phyloP scores from a whole-genome alignment of 2,329 filamentous ascomycete genomes.

The Fusarium domesticum region DNA sequence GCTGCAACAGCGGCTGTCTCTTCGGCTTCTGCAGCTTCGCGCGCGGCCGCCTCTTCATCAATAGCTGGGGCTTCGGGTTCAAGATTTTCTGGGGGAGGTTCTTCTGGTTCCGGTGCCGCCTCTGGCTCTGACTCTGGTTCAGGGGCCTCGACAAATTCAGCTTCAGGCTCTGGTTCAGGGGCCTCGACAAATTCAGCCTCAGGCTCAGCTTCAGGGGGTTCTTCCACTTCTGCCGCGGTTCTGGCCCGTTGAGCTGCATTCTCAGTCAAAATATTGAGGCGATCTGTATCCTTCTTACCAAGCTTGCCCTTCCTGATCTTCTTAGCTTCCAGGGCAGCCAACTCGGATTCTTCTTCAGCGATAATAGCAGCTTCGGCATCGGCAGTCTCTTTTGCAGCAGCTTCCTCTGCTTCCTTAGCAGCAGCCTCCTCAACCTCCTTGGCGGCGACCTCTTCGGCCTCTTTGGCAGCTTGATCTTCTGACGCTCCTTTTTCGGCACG shows the following conservation, averaged over 20 bases:
- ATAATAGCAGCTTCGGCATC: conserved; percentile 15
- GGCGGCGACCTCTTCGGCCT: conserved; percentile 25
- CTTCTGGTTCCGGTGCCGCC: conserved; percentile 6
- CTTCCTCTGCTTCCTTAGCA: conserved; percentile 12
- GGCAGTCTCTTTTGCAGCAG: conserved; percentile 5
- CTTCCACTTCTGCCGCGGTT: conserved; percentile 24
- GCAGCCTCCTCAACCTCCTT: conserved; percentile 14
- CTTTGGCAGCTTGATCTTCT: conserved; percentile 31
- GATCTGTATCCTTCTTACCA: conserved; percentile 24
- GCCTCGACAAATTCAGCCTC: no score
- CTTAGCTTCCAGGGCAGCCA: conserved; percentile 37
- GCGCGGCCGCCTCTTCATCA: conserved; percentile 13
- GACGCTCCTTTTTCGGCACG: conserved; percentile 29
- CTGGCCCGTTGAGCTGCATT: conserved; percentile 17
- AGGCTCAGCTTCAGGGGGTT: conserved; percentile 1
- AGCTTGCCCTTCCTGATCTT: conserved; percentile 35
- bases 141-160: no score
- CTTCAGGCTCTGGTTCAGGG: background rate
- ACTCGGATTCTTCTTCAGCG: conserved; percentile 38
- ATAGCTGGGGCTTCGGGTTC: conserved; percentile 10
- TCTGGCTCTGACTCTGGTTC: conserved; percentile 13
- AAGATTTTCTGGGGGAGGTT: no score
- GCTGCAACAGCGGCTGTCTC: conserved; percentile 10
- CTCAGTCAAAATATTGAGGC: conserved; percentile 13
- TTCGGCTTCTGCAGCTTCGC: conserved; percentile 13